Percentiles rank a stretch among this genome's conserved stretches.
Conservation (phyloP, 139 green algal genomes). For the Desmodesmus armatus region DNA sequence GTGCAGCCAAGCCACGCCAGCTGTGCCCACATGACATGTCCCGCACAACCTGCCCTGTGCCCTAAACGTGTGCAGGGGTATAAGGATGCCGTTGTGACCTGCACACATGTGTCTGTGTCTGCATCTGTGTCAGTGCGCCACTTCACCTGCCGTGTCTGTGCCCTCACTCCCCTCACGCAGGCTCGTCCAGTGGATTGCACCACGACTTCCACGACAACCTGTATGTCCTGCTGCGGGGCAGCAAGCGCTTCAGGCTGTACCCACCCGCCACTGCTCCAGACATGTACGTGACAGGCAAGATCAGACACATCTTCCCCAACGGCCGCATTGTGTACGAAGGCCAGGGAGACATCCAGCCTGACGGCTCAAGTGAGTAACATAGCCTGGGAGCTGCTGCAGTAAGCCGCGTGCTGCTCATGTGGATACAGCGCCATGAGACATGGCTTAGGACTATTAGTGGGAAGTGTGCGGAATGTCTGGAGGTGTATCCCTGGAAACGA, state of each 20-base stretch:
- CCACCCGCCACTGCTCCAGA: slow-evolving; percentile 58
- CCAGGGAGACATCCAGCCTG: slow-evolving; percentile 70
- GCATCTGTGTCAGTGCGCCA: not conserved
- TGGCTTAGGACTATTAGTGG: no score
- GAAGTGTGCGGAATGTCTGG: no score
- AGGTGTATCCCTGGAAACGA: no score
- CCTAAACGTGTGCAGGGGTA: no score
- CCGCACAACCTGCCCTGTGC: not conserved
- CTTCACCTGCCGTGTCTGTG: no score
- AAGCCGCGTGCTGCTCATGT: not conserved
- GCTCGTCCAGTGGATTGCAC: slow-evolving; percentile 83
- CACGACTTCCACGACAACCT: slow-evolving; percentile 96
- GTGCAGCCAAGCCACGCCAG: no score
- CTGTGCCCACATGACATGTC: not conserved
- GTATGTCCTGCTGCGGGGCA: slow-evolving; percentile 85
- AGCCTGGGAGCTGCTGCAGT: not conserved
- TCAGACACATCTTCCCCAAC: slow-evolving; percentile 74
- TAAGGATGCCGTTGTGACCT: no score
- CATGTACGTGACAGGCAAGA: slow-evolving; percentile 82
- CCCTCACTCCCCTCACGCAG: slow-evolving; percentile 56
- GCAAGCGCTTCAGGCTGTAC: slow-evolving; percentile 88
- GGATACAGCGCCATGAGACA: not conserved
- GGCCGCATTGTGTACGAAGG: slow-evolving; percentile 87
- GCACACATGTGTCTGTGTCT: not conserved
- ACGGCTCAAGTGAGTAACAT: slow-evolving; percentile 70